phyloP scores from a whole-genome alignment of 805 yeast genomes.

The Saturnispora kantuleensis region DNA sequence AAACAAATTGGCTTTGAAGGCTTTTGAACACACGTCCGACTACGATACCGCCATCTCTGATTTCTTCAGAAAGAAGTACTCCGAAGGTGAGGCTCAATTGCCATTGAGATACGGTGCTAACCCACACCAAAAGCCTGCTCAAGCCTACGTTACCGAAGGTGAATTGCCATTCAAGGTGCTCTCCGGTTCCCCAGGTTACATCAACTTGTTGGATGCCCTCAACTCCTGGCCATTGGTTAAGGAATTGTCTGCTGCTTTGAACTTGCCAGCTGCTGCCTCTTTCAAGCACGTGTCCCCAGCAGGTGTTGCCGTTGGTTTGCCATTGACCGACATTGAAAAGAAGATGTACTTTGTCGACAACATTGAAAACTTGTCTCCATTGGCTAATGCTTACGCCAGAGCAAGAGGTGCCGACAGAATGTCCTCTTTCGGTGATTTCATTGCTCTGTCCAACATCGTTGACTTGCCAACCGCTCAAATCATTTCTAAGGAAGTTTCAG shows the following conservation, averaged over 20 bases:
- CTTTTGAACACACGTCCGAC: slow-evolving; percentile 97
- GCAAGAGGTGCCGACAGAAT: slow-evolving; percentile 99
- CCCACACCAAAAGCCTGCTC: slow-evolving; percentile 99
- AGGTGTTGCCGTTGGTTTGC: slow-evolving; percentile 96
- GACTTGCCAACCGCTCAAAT: slow-evolving; percentile 94
- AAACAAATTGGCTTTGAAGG: slow-evolving; percentile 85
- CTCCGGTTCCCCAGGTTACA: slow-evolving; percentile 94
- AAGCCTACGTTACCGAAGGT: slow-evolving; percentile 82
- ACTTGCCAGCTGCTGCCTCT: slow-evolving; percentile 97
- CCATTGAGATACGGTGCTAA: slow-evolving; percentile 97
- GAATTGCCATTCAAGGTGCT: slow-evolving; percentile 90
- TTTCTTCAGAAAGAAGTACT: slow-evolving; percentile 93
- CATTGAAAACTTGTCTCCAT: slow-evolving; percentile 89
- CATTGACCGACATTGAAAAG: slow-evolving; percentile 84
- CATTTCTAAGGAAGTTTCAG: slow-evolving; percentile 94
- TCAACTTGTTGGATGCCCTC: slow-evolving; percentile 90
- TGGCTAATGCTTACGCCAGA: slow-evolving; percentile 97
- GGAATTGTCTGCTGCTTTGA: slow-evolving; percentile 88
- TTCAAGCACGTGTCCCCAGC: slow-evolving; percentile 99
- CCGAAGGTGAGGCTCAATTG: slow-evolving; percentile 81
- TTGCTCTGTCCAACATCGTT: slow-evolving; percentile 92
- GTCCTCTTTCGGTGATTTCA: slow-evolving; percentile 98
- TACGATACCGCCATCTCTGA: slow-evolving; percentile 94
- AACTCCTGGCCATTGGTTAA: slow-evolving; percentile 98
- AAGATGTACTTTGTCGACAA: slow-evolving; percentile 91